phyloP scores from a whole-genome alignment of 1,284 basidiomycete genomes.

The Fomitopsis schrenkii region DNA sequence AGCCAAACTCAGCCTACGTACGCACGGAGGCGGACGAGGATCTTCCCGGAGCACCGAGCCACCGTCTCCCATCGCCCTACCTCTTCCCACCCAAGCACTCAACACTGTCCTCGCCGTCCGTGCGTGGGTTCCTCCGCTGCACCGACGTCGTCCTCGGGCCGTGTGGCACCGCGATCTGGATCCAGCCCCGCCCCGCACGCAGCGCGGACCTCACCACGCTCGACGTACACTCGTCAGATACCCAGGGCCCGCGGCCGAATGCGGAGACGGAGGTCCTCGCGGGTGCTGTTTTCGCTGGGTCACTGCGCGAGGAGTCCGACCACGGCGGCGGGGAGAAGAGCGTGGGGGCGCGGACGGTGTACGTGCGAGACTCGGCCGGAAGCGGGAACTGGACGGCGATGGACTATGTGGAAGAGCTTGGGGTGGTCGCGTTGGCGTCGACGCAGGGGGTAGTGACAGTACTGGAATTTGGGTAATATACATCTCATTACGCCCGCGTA shows the following conservation, averaged over 20 bases:
- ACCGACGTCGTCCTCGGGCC: conserved; percentile 46
- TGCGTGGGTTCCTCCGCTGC: conserved; percentile 48
- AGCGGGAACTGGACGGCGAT: conserved; percentile 46
- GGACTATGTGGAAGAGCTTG: conserved; percentile 53
- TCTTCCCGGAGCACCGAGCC: neutral
- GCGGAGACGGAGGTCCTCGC: conserved; percentile 35
- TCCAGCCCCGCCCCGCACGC: conserved; percentile 40
- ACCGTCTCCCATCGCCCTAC: conserved; percentile 25
- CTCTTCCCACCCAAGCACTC: conserved; percentile 38
- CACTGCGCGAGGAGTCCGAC: conserved; percentile 19
- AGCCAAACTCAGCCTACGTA: conserved; percentile 29
- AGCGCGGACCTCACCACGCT: conserved; percentile 19
- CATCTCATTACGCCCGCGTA: neutral
- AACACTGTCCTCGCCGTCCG: conserved; percentile 30
- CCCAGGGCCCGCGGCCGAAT: conserved; percentile 11
- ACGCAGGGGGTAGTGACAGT: conserved; percentile 43
- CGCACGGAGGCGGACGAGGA: neutral
- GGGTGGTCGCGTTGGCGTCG: conserved; percentile 47
- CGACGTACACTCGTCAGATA: conserved; percentile 25
- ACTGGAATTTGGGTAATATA: conserved; percentile 26
- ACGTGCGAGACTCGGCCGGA: neutral
- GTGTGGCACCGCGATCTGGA: conserved; percentile 55
- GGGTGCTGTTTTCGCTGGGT: conserved; percentile 45
- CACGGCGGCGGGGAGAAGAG: conserved; percentile 17
- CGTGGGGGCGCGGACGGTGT: conserved; percentile 21